A percentile compares a stretch with the other conserved stretches of the same genome.
Conservation (phyloP, 2,329 filamentous ascomycete species). For the Orbilia brochopaga region DNA sequence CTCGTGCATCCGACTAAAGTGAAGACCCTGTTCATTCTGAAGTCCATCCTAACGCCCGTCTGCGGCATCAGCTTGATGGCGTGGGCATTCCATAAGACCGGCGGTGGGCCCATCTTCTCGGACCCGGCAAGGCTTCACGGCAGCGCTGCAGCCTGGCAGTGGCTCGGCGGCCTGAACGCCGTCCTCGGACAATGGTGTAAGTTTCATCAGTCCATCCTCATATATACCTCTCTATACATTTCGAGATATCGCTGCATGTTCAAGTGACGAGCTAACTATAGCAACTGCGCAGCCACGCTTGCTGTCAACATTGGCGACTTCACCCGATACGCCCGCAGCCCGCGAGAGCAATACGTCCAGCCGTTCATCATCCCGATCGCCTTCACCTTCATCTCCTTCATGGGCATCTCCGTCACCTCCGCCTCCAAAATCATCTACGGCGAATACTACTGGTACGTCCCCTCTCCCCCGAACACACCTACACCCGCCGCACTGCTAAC, state of each 20-base stretch:
- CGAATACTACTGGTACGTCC: constrained; percentile 58
- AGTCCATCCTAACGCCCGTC: constrained; percentile 64
- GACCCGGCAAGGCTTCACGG: constrained; percentile 60
- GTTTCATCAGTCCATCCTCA: constrained; percentile 65
- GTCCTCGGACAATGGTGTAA: constrained; percentile 56
- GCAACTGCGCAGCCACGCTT: constrained; percentile 58
- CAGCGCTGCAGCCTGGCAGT: constrained; percentile 55
- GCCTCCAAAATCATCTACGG: constrained; percentile 65
- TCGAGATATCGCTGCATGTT: constrained; percentile 63
- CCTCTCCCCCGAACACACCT: neutral
- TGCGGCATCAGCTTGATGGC: constrained; percentile 69
- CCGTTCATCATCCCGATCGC: constrained; percentile 62
- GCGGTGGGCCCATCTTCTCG: constrained; percentile 62
- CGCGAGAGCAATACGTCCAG: constrained; percentile 58
- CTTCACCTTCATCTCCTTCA: constrained; percentile 62
- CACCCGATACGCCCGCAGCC: constrained; percentile 58
- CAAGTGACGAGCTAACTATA: constrained; percentile 53
- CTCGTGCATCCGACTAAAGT: constrained; percentile 66
- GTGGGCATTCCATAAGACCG: constrained; percentile 67
- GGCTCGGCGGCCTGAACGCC: constrained; percentile 54
- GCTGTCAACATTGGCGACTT: constrained; percentile 66
- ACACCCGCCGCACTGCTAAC: neutral
- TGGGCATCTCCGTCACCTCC: constrained; percentile 67
- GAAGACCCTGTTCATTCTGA: constrained; percentile 64
- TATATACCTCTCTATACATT: constrained; percentile 62